phyloP scores from a whole-genome alignment of 2,329 filamentous ascomycete species.

The Penicillium nordicum region DNA sequence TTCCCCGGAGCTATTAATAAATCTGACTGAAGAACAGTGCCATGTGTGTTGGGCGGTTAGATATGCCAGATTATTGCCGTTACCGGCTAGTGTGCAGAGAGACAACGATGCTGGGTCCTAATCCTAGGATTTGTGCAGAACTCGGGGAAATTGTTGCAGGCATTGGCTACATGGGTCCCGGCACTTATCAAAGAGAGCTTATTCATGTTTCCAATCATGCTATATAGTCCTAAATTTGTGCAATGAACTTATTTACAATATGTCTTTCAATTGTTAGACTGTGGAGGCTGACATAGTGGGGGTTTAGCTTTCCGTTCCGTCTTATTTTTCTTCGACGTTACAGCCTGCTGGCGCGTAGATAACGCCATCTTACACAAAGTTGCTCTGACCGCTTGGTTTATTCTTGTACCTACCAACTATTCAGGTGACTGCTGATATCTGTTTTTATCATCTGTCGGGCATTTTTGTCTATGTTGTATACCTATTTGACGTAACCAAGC shows the following conservation, averaged over 20 bases:
- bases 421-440: background rate
- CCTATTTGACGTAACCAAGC: background rate
- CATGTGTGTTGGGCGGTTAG: conserved; percentile 20
- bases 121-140: conserved; percentile 3
- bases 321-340: conserved; percentile 6
- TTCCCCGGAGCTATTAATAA: conserved; percentile 26
- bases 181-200: background rate
- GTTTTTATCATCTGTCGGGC: background rate
- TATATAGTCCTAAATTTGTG: background rate
- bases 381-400: background rate
- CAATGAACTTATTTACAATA: background rate
- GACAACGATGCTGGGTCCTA: background rate
- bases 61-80: conserved; percentile 19
- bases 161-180: background rate
- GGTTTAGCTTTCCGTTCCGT: background rate
- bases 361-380: conserved; percentile 8
- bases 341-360: conserved; percentile 9
- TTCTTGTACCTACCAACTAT: background rate
- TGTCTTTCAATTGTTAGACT: background rate
- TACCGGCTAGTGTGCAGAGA: conserved; percentile 28
- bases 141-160: conserved; percentile 3
- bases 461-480: background rate
- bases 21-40: conserved; percentile 9
- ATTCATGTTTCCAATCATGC: background rate
- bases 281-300: conserved; percentile 4